These are phyloP conservation scores for Edaphochlamys debaryana DNA, from an alignment of 139 green algal species.

Conservation along the genomic window DNA sequence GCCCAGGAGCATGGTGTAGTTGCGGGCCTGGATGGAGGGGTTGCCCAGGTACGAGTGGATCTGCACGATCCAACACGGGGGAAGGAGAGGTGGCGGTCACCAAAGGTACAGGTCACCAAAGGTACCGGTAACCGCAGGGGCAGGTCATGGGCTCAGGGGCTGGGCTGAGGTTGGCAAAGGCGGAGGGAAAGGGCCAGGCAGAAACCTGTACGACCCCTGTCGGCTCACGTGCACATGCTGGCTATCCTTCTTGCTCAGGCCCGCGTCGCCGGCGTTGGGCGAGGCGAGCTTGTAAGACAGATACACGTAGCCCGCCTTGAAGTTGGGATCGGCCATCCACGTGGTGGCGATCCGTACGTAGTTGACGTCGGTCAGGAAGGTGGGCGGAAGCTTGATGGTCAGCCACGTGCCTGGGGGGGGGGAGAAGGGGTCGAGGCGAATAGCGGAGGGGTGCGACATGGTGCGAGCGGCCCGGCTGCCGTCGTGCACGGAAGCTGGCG, in stretches of 20 bases:
- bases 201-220: too few relatives aligned
- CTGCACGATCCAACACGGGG: background rate
- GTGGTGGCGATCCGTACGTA: background rate
- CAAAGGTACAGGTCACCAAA: background rate
- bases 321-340: background rate
- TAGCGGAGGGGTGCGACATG: too few relatives aligned
- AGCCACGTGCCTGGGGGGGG: background rate
- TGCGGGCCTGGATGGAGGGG: background rate
- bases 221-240: background rate
- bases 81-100: background rate
- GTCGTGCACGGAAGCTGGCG: too few relatives aligned
- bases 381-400: background rate
- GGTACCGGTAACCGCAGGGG: background rate
- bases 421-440: too few relatives aligned
- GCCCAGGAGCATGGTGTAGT: slow-evolving; percentile 9
- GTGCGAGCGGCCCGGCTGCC: too few relatives aligned
- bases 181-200: background rate
- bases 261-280: background rate
- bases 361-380: background rate
- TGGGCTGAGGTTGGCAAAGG: background rate
- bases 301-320: background rate
- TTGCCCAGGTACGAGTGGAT: slow-evolving; percentile 15
- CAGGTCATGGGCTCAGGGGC: background rate
- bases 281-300: background rate
- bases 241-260: background rate